Percentiles rank a stretch among this genome's conserved stretches.
phyloP scores from a whole-genome alignment of 176 grass and related monocot species.

The Zoysia japonica region DNA sequence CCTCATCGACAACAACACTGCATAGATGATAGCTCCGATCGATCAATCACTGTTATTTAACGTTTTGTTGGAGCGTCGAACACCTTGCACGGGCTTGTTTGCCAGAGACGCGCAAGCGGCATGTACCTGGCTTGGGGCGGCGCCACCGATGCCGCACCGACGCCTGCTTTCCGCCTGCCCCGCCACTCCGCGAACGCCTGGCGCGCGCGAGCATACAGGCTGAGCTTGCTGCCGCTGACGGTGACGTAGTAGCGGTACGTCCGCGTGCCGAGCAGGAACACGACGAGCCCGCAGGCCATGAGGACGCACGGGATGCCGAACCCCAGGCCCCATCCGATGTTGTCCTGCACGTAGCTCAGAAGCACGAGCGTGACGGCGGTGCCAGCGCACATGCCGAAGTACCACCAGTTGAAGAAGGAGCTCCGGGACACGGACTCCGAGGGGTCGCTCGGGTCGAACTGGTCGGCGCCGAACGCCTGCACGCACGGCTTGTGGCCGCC shows the following conservation, averaged over 20 bases:
- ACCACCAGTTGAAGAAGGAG: constrained; percentile 82
- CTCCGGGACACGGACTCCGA: constrained; percentile 47
- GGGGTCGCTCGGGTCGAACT: constrained; percentile 69
- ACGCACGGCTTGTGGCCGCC: constrained; percentile 61
- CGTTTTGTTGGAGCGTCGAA: background rate
- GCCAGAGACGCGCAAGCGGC: background rate
- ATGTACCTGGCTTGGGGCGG: constrained; percentile 15
- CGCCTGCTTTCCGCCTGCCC: constrained; percentile 8
- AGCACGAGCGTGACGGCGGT: constrained; percentile 38
- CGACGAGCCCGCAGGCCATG: constrained; percentile 44
- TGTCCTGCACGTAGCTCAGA: constrained; percentile 68
- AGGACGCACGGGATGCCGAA: constrained; percentile 58
- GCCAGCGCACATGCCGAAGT: constrained; percentile 59
- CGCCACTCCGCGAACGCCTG: constrained; percentile 34
- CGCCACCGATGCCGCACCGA: background rate
- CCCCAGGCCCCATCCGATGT: constrained; percentile 66
- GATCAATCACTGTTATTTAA: background rate
- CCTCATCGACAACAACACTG: constrained; percentile 17
- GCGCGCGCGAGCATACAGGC: constrained; percentile 11
- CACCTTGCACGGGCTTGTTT: background rate
- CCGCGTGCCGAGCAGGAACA: constrained; percentile 54
- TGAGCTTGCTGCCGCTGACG: background rate
- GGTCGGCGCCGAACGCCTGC: constrained; percentile 85
- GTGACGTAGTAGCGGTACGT: constrained; percentile 51
- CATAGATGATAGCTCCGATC: background rate